Conservation (phyloP, 2,329 filamentous ascomycete genomes). For the Tolypocladium amazonense region DNA sequence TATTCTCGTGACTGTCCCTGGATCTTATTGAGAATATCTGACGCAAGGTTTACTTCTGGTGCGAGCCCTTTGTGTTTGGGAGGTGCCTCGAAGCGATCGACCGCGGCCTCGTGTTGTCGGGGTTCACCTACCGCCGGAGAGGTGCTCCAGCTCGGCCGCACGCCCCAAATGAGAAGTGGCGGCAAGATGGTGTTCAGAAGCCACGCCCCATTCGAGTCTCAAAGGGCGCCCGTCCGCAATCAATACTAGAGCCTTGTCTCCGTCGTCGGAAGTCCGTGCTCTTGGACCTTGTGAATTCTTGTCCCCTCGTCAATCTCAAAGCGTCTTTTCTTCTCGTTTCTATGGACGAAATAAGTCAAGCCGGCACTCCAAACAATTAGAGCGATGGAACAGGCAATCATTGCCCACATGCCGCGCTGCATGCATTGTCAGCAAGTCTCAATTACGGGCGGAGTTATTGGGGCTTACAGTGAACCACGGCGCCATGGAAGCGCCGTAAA, state of each 20-base stretch:
- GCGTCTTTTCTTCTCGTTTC: conserved; percentile 2
- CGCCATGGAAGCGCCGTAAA: conserved; percentile 57
- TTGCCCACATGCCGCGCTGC: conserved; percentile 60
- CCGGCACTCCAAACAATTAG: conserved; percentile 48
- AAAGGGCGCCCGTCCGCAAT: not conserved
- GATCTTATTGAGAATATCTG: too few species aligned
- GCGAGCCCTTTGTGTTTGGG: not conserved
- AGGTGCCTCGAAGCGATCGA: not conserved
- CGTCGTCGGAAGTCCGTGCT: not conserved
- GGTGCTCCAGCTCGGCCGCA: not conserved
- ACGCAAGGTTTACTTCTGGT: not conserved
- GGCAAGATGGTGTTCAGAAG: not conserved
- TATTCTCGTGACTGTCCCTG: not conserved
- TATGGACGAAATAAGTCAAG: conserved; percentile 32
- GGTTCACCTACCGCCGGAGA: not conserved
- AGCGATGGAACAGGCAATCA: conserved; percentile 54
- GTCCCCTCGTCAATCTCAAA: not conserved
- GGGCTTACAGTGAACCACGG: conserved; percentile 51
- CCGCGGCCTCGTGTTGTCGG: not conserved
- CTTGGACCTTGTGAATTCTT: not conserved
- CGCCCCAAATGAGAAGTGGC: not conserved
- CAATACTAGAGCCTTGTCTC: not conserved
- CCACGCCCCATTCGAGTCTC: not conserved
- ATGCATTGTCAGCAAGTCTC: not conserved
- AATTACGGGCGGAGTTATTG: conserved; percentile 1